Percentiles rank a stretch among this genome's conserved stretches.
Evolutionary conservation across 805 yeast genomes (phyloP).

Genomic region (Lipomyces chichibuensis): DNA sequence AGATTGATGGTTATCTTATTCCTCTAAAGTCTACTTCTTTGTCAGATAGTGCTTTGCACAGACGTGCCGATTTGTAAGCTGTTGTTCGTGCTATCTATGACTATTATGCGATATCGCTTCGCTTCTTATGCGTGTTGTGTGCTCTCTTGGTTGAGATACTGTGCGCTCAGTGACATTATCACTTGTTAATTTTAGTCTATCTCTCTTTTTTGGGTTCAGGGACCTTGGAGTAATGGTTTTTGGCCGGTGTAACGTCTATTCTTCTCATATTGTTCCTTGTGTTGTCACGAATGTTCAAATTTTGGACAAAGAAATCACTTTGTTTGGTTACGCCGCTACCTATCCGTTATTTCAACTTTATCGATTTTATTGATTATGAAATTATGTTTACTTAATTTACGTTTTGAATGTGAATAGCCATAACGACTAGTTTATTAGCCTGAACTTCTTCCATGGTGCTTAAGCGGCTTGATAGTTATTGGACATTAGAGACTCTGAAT

Average conservation of each 20-base stretch:
- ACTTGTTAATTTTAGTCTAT: too few species aligned
- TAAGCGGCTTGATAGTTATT: too few species aligned
- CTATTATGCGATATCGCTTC: conserved; percentile 1
- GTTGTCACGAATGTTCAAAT: background rate
- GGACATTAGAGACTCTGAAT: too few species aligned
- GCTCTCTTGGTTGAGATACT: too few species aligned
- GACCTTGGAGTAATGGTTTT: background rate
- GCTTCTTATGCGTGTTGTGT: background rate
- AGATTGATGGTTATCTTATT: background rate
- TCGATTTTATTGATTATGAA: background rate
- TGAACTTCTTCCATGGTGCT: too few species aligned
- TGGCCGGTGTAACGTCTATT: background rate
- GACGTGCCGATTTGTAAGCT: background rate
- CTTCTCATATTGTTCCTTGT: background rate
- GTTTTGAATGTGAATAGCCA: background rate
- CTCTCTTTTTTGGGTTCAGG: too few species aligned
- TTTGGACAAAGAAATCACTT: background rate
- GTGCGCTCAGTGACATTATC: too few species aligned
- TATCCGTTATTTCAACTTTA: too few species aligned
- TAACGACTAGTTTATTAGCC: too few species aligned
- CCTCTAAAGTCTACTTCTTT: background rate
- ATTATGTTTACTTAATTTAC: background rate
- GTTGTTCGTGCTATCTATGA: background rate
- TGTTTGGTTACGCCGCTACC: background rate
- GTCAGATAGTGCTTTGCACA: background rate